phyloP scores from a whole-genome alignment of 2,329 filamentous ascomycete species.

The Apiospora hydei region DNA sequence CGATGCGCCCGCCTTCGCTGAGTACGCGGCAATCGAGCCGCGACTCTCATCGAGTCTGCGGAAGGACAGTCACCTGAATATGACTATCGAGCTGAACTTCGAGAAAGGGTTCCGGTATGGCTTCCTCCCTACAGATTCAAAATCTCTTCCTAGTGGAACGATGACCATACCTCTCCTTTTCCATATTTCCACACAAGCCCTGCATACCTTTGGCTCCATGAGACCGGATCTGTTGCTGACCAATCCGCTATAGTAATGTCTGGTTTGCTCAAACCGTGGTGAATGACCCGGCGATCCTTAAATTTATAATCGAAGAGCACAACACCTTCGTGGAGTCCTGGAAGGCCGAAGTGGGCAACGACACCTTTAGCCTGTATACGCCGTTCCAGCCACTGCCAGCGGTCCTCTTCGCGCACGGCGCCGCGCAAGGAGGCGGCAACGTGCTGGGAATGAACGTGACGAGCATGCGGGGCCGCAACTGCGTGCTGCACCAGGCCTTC shows the following conservation, averaged over 20 bases:
- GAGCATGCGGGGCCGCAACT: conserved; percentile 15
- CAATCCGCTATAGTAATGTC: neutral
- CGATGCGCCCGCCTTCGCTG: conserved; percentile 15
- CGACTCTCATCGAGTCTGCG: conserved; percentile 15
- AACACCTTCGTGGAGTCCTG: conserved; percentile 9
- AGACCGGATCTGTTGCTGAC: neutral
- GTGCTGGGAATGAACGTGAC: conserved; percentile 35
- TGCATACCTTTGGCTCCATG: neutral
- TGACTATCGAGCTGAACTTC: conserved; percentile 20
- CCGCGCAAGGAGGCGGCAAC: conserved; percentile 31
- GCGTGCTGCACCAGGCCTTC: conserved; percentile 22
- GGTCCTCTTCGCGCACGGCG: neutral
- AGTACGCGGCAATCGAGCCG: conserved; percentile 22
- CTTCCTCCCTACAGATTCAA: neutral
- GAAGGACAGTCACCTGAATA: conserved; percentile 9
- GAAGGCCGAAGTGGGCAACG: conserved; percentile 4
- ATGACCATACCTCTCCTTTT: neutral
- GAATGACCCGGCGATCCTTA: conserved; percentile 25
- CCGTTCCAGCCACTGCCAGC: conserved; percentile 24
- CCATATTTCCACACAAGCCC: neutral
- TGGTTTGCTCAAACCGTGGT: conserved; percentile 18
- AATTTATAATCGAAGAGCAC: neutral
- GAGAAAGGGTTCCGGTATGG: conserved; percentile 22
- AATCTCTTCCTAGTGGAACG: neutral
- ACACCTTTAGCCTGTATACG: conserved; percentile 16